A percentile compares a stretch with the other conserved stretches of the same genome.
Evolutionary conservation across 192 early-diverging fungal genomes (phyloP).

Genomic region (Diversispora epigaea): DNA sequence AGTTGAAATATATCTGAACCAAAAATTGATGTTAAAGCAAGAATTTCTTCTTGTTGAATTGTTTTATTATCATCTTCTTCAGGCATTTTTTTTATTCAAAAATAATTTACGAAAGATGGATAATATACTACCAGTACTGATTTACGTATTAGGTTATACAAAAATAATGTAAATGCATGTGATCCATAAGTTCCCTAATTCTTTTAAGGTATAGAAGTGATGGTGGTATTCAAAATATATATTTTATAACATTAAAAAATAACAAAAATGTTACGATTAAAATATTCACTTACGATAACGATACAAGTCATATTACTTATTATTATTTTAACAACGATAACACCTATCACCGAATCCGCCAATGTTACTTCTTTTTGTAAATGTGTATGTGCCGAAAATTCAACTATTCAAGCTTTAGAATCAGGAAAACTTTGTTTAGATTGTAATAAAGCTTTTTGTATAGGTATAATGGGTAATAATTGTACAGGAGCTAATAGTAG

Average conservation of each 20-base stretch:
- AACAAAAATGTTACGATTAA: no score
- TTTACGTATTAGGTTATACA: no score
- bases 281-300: no score
- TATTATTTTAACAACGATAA: background rate
- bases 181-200: no score
- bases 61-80: conserved; percentile 24
- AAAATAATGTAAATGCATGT: no score
- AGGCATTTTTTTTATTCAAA: background rate
- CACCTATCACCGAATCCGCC: background rate
- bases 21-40: conserved; percentile 45
- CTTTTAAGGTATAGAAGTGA: no score
- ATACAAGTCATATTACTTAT: background rate
- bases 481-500: background rate
- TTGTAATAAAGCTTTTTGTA: conserved; percentile 16
- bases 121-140: no score
- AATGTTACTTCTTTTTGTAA: conserved; percentile 22
- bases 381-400: conserved; percentile 7
- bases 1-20: conserved; percentile 39
- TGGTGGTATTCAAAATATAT: no score
- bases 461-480: background rate
- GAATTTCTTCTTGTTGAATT: conserved; percentile 41
- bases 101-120: no score
- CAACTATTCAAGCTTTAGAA: conserved; percentile 6
- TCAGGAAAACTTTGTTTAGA: background rate
- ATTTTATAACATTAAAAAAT: no score